Evolutionary conservation across 352 stramenopile species (phyloP), one percentile per base, ranked within the genome.

Genomic region (Globisporangium spinosum): DNA sequence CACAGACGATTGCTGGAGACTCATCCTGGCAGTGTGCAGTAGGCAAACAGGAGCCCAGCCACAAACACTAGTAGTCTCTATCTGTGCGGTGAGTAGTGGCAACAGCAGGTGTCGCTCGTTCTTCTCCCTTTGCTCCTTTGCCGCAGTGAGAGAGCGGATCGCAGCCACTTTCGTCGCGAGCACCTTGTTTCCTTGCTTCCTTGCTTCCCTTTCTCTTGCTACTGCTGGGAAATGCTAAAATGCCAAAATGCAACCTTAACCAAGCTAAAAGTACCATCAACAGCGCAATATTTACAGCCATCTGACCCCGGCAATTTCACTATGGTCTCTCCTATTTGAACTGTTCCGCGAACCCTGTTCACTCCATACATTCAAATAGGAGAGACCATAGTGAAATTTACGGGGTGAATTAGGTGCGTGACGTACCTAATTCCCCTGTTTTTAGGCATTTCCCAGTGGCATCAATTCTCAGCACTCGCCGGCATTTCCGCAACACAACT

Each of bases 1-100:
- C 64, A 89, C 77, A 10, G 75, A 77, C 10, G 83, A 89, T 72
- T 94, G 82, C 17, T 89, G 73, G 53, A 94, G 61, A 68, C 84
- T 88, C 83, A 93, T 93, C 1, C 9, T 61, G 3, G 23, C 71
- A 74, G n/a, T 86, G 89, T 67, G 71, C 69, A 25, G 72, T 64
- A 49, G 40, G 40, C 13, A 17, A n/a, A n/a, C 15, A 20, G 13
- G 15, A 47, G 40, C 40, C 40, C 17, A 38, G 32, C 32, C 27
- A 67, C 27, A 61, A 27, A 13, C 23, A 56, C 17, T 15, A 20
- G 12, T 13, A 22, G 40, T 20, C 22, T 15, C 22, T 53, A 22
- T 10, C 17, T 20, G n/a, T 3, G 57, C 22, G 32, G 13, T 43
- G 12, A 43, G 35, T 43, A 45, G 5, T 22, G 6, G 5, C 13